A percentile compares a stretch with the other conserved stretches of the same genome.
Evolutionary conservation across 495 filamentous ascomycete genomes (phyloP).

Genomic region (Apiosordaria backusii): DNA sequence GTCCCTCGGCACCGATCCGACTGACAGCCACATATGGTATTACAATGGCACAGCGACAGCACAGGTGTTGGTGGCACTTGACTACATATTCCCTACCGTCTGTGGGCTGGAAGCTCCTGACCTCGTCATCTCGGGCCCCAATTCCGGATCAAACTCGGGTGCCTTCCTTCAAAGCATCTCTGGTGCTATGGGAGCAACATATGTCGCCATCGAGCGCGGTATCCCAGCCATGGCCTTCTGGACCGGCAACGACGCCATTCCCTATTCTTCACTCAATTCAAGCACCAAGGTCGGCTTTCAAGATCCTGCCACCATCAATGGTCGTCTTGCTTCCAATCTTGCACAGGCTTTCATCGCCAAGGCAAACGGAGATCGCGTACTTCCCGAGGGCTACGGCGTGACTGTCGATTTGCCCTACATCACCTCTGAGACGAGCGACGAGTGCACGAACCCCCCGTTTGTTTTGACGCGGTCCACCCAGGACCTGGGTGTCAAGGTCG

Average conservation of each 20-base stretch:
- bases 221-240: slow-evolving; percentile 41
- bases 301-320: slow-evolving; percentile 34
- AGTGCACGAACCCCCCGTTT: slow-evolving; percentile 36
- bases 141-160: slow-evolving; percentile 37
- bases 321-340: slow-evolving; percentile 33
- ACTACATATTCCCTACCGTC: slow-evolving; percentile 49
- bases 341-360: slow-evolving; percentile 34
- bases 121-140: slow-evolving; percentile 42
- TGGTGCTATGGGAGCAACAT: slow-evolving; percentile 39
- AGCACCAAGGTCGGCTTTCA: slow-evolving; percentile 23
- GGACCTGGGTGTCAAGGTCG: slow-evolving; percentile 23
- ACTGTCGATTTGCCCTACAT: slow-evolving; percentile 37
- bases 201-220: slow-evolving; percentile 36
- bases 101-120: slow-evolving; percentile 35
- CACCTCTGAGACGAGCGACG: slow-evolving; percentile 27
- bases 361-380: slow-evolving; percentile 23
- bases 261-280: slow-evolving; percentile 30
- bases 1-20: slow-evolving; percentile 36
- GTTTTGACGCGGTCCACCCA: slow-evolving; percentile 34
- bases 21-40: slow-evolving; percentile 44
- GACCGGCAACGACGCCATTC: slow-evolving; percentile 23
- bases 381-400: slow-evolving; percentile 40
- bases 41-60: slow-evolving; percentile 45
- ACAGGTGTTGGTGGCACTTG: slow-evolving; percentile 41
- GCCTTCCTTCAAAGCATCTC: slow-evolving; percentile 38